phyloP scores from a whole-genome alignment of 768 basidiomycete species.

The Plicaturopsis crispa region DNA sequence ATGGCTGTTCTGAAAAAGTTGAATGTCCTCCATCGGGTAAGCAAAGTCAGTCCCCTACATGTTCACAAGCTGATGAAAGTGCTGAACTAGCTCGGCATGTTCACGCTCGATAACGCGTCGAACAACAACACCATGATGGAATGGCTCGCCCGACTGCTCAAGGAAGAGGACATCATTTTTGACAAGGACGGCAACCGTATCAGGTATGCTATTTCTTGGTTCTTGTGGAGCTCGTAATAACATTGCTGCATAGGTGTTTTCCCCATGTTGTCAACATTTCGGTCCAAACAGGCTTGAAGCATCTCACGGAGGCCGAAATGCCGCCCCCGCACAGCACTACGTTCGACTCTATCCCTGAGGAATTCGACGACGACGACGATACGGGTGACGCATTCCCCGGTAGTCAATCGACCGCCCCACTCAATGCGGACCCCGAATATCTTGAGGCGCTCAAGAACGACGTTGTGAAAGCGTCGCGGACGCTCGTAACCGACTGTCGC shows the following conservation, averaged over 20 bases:
- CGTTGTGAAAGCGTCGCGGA: constrained; percentile 14
- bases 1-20: constrained; percentile 17
- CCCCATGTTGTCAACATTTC: constrained; percentile 22
- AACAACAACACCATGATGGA: constrained; percentile 25
- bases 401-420: too few relatives aligned
- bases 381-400: too few relatives aligned
- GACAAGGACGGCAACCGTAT: constrained; percentile 15
- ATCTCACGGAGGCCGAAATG: too few relatives aligned
- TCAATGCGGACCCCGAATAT: constrained; percentile 9
- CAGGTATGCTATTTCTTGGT: constrained; percentile 3
- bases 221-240: too few relatives aligned
- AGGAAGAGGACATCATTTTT: constrained; percentile 7
- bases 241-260: constrained; percentile 15
- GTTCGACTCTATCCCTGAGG: too few relatives aligned
- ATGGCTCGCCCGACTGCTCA: constrained; percentile 11
- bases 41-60: neutral
- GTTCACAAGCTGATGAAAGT: neutral
- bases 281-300: constrained; percentile 10
- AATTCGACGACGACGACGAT: too few relatives aligned
- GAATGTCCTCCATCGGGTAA: constrained; percentile 14
- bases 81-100: constrained; percentile 13
- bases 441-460: constrained; percentile 15
- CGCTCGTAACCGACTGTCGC: constrained; percentile 22
- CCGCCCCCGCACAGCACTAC: too few relatives aligned
- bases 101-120: constrained; percentile 29